phyloP scores from a whole-genome alignment of 768 basidiomycete genomes.

The Rhodotorula paludigena region DNA sequence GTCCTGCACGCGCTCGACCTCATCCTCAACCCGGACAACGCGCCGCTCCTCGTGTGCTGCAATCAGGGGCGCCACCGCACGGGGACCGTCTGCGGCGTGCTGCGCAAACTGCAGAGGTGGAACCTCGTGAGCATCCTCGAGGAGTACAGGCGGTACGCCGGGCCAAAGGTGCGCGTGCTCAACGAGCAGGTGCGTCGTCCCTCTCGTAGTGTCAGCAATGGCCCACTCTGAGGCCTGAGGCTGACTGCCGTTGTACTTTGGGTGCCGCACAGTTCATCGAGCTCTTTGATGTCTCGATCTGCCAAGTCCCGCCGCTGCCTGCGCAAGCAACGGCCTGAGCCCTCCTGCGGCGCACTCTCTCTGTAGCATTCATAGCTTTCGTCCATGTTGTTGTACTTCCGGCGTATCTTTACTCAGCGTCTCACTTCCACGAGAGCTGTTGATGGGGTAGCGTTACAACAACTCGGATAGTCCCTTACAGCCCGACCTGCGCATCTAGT shows the following conservation, averaged over 20 bases:
- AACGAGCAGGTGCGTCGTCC: constrained; percentile 49
- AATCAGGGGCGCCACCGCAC: constrained; percentile 48
- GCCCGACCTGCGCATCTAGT: neutral
- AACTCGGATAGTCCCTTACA: neutral
- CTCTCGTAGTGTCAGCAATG: too few relatives aligned
- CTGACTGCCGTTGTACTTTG: too few relatives aligned
- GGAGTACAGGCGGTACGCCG: constrained; percentile 48
- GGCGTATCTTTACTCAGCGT: too few relatives aligned
- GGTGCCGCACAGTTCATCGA: constrained; percentile 47
- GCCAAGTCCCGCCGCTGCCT: constrained; percentile 2
- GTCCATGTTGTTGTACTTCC: neutral
- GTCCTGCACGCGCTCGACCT: constrained; percentile 48
- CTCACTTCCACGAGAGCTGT: too few relatives aligned
- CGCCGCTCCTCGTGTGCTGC: constrained; percentile 47
- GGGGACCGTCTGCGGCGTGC: constrained; percentile 47
- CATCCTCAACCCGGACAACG: constrained; percentile 46
- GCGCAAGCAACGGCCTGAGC: neutral
- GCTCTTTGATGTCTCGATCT: constrained; percentile 43
- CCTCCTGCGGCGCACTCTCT: too few relatives aligned
- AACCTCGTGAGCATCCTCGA: constrained; percentile 46
- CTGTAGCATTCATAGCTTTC: too few relatives aligned
- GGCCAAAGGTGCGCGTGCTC: constrained; percentile 47
- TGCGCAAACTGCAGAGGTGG: constrained; percentile 48
- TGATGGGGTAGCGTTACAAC: neutral
- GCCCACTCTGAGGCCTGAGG: too few relatives aligned